These are phyloP conservation scores for Mollisiaceae sp. DNA, from an alignment of 2,329 filamentous ascomycete species.

Conservation along the genomic window DNA sequence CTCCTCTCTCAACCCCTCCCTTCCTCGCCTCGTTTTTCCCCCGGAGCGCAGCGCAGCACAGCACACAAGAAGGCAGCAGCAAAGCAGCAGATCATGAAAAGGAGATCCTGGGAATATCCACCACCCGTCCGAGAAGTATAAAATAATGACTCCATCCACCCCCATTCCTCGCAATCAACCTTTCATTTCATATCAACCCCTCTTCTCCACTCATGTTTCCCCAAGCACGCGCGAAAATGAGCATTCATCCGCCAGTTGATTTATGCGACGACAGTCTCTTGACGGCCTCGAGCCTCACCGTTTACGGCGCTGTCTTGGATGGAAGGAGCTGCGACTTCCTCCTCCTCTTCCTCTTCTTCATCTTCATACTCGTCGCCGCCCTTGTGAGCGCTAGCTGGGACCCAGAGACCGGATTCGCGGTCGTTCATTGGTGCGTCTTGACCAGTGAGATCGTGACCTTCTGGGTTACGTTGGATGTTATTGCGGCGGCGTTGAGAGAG, in stretches of 20 bases:
- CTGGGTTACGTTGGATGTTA: conserved; percentile 68
- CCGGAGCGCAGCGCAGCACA: neutral
- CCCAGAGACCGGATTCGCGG: conserved; percentile 80
- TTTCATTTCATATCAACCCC: conserved; percentile 14
- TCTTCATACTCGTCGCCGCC: conserved; percentile 63
- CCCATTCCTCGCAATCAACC: conserved; percentile 10
- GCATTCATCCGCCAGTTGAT: neutral
- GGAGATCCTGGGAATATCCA: conserved; percentile 38
- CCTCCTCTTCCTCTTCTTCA: conserved; percentile 69
- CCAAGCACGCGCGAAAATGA: no score
- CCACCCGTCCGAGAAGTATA: conserved; percentile 24
- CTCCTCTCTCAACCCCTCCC: conserved; percentile 9
- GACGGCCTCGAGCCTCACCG: conserved; percentile 59
- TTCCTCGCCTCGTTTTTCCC: neutral
- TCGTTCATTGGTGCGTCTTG: conserved; percentile 83
- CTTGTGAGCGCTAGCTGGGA: conserved; percentile 71
- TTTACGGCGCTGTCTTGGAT: conserved; percentile 59
- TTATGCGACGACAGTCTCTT: conserved; percentile 50
- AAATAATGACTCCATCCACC: conserved; percentile 24
- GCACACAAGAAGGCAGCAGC: conserved; percentile 11
- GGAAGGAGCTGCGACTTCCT: conserved; percentile 56
- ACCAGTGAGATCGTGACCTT: conserved; percentile 80
- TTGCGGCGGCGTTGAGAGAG: conserved; percentile 84
- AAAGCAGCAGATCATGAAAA: conserved; percentile 19
- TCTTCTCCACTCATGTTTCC: neutral